Evolutionary conservation across 345 rosid genomes (phyloP).

Genomic region (Lepidium aucheri): DNA sequence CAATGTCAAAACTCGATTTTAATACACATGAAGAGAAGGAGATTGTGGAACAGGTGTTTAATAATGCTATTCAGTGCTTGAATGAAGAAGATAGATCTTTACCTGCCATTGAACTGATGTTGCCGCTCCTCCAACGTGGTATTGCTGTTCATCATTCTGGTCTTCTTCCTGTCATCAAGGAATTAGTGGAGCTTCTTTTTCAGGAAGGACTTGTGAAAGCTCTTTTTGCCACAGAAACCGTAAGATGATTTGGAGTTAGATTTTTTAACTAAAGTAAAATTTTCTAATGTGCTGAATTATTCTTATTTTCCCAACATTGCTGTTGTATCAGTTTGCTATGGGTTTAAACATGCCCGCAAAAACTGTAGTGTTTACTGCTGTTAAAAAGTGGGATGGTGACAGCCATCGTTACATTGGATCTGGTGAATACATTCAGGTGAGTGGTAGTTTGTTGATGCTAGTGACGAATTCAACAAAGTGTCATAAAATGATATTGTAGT

Average conservation of each 20-base stretch:
- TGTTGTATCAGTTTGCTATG: constrained; percentile 83
- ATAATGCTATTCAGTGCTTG: constrained; percentile 75
- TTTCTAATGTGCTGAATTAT: background rate
- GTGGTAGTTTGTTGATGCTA: constrained; percentile 23
- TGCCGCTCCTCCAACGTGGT: constrained; percentile 94
- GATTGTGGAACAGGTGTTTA: constrained; percentile 69
- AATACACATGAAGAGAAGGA: constrained; percentile 83
- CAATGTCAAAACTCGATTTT: constrained; percentile 96
- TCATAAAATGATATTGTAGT: background rate
- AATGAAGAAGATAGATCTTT: constrained; percentile 90
- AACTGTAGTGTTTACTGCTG: constrained; percentile 91
- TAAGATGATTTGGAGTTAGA: constrained; percentile 30
- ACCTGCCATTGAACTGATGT: constrained; percentile 94
- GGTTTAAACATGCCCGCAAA: constrained; percentile 99
- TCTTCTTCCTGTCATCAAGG: constrained; percentile 97
- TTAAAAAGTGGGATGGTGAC: constrained; percentile 98
- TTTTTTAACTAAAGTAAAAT: constrained; percentile 1
- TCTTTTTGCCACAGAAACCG: constrained; percentile 94
- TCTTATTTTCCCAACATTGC: background rate
- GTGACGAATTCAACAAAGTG: background rate
- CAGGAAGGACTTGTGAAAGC: constrained; percentile 99
- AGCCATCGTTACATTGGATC: constrained; percentile 92
- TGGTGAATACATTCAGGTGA: constrained; percentile 97
- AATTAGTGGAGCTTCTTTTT: constrained; percentile 95
- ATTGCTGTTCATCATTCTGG: constrained; percentile 99